Evolutionary conservation across 352 stramenopile genomes (phyloP), one percentile per base, ranked within the genome.

Genomic region (Nothophytophthora sp.): DNA sequence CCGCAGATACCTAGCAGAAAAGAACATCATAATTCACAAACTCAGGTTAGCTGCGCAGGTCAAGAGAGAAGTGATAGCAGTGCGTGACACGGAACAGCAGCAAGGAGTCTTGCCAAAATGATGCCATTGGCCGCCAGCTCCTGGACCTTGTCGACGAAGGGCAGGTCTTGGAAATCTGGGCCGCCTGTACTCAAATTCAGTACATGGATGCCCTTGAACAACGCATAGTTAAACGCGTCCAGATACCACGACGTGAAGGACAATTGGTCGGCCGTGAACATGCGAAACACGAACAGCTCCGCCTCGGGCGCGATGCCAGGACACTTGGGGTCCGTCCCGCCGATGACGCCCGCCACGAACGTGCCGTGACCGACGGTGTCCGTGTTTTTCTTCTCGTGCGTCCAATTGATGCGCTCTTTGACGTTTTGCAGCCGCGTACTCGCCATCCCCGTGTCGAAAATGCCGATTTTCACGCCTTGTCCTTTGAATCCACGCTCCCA

Each of bases 191-290:
- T 95, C 18, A 95, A 70, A 53, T 96, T 96, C n/a, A 96, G 53
- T 22, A 92, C 69, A 27, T 96, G 67, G 22, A 96, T 75, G 9
- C 65, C 51, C 24, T 81, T 70, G 40, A 85, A 92, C 5, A 96
- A 49, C 15, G 86, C 81, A 55, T 95, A 96, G 50, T 96, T 96
- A 60, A 96, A 94, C 5, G 86, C 88, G 44, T 96, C 88, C 4
- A 96, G 70, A 59, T 95, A 95, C 88, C 86, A 96, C 11, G 86
- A 92, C 20, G 88, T 96, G 51, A 94, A 96, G 20, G 82, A 92
- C 24, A 94, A 60, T 45, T 93, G 84, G 12, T 91, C 66, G n/a
- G 65, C 74, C 7, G 81, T 95, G 63, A 96, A 96, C 50, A 94
- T 90, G 19, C 82, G 74, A 16, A 95, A 96, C 25, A 93, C 71